A percentile compares a stretch with the other conserved stretches of the same genome.
phyloP scores from a whole-genome alignment of 225 moss, liverwort and hornwort genomes.

The Marchantia paleacea region DNA sequence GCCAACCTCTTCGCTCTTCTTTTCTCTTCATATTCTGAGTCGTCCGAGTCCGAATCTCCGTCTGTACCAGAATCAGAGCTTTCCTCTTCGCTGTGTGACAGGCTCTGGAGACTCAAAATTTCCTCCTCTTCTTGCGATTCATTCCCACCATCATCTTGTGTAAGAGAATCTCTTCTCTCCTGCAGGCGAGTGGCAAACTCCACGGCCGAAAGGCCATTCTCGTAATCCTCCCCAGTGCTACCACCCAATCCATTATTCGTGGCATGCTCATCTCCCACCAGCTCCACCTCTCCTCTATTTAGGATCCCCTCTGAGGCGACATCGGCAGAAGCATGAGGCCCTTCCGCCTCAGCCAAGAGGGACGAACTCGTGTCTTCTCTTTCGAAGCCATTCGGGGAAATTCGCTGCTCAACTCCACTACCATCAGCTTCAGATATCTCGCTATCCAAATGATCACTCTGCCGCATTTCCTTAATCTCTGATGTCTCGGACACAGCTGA shows the following conservation, averaged over 20 bases:
- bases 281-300: not conserved
- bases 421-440: not conserved
- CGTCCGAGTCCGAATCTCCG: constrained; percentile 69
- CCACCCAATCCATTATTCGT: not conserved
- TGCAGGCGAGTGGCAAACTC: not conserved
- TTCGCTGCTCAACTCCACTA: constrained; percentile 16
- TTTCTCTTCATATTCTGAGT: constrained; percentile 67
- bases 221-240: not conserved
- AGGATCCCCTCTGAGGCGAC: not conserved
- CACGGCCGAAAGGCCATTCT: not conserved
- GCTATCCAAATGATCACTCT: not conserved
- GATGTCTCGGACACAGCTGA: not conserved
- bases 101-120: constrained; percentile 7
- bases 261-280: not conserved
- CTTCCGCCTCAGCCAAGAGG: not conserved
- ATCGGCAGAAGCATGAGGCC: not conserved
- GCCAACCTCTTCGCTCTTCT: constrained; percentile 50
- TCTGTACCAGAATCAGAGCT: constrained; percentile 51
- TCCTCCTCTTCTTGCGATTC: constrained; percentile 23
- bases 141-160: not conserved
- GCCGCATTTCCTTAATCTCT: not conserved
- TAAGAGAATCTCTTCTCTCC: not conserved
- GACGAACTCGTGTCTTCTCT: constrained; percentile 14
- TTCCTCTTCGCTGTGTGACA: constrained; percentile 35
- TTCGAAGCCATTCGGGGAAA: constrained; percentile 19